Conservation (phyloP, 129 eudicot species). For the Pittosporum tobira region DNA sequence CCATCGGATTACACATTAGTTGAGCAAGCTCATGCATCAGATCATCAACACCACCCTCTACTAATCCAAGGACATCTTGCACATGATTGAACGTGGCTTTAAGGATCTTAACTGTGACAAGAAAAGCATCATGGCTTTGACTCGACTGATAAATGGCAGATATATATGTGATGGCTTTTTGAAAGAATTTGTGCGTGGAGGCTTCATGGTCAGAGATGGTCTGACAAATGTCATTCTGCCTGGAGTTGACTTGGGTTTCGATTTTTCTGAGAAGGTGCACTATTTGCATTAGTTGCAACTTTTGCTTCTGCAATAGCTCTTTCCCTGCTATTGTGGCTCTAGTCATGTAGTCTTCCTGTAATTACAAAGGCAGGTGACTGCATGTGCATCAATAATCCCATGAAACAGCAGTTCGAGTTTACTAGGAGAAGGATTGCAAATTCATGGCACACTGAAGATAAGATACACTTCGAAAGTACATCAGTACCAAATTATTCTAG, state of each 20-base stretch:
- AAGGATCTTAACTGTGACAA: slow-evolving; percentile 37
- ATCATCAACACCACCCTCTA: slow-evolving; percentile 58
- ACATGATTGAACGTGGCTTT: slow-evolving; percentile 43
- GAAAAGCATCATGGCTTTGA: slow-evolving; percentile 26
- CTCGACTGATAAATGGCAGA: slow-evolving; percentile 38
- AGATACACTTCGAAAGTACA: neutral
- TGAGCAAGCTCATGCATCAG: slow-evolving; percentile 37
- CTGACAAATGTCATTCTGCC: slow-evolving; percentile 41
- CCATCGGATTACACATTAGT: slow-evolving; percentile 59
- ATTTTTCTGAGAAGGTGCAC: slow-evolving; percentile 48
- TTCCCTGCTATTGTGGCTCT: slow-evolving; percentile 46
- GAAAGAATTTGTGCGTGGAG: slow-evolving; percentile 24
- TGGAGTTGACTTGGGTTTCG: slow-evolving; percentile 46
- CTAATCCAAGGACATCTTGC: slow-evolving; percentile 36
- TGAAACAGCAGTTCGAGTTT: slow-evolving; percentile 3
- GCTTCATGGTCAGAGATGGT: slow-evolving; percentile 40
- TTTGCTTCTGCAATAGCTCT: slow-evolving; percentile 54
- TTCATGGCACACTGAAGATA: neutral
- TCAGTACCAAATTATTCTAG: neutral
- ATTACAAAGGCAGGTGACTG: slow-evolving; percentile 15
- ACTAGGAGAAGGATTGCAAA: neutral
- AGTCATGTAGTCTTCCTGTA: slow-evolving; percentile 42
- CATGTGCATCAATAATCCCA: neutral
- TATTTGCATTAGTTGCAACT: slow-evolving; percentile 41
- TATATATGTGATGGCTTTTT: slow-evolving; percentile 40